These are phyloP conservation scores for Pelagophyceae sp. DNA, from an alignment of 352 stramenopile genomes.

Conservation along the genomic window DNA sequence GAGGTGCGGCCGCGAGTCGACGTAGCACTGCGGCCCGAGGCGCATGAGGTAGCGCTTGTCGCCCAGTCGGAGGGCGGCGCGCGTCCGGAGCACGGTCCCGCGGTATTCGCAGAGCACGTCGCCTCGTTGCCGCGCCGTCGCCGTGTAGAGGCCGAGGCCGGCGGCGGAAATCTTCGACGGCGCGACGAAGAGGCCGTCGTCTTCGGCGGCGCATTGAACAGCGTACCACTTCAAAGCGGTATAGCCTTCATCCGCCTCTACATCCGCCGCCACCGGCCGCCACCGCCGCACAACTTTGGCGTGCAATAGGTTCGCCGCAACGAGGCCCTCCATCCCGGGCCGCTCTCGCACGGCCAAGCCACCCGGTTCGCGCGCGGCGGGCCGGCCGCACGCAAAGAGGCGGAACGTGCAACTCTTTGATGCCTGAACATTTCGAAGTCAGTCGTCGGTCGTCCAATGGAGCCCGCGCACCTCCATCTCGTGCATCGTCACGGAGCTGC, in stretches of 20 bases:
- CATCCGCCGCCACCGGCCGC: neutral
- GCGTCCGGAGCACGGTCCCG: neutral
- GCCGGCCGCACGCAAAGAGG: neutral
- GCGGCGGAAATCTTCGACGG: neutral
- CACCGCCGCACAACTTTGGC: neutral
- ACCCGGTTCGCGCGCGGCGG: neutral
- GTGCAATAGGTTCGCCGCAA: neutral
- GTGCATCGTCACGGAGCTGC: neutral
- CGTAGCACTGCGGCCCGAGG: conserved; percentile 54
- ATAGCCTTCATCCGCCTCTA: too few relatives aligned
- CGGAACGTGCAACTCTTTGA: neutral
- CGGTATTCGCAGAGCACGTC: neutral
- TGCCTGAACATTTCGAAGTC: neutral
- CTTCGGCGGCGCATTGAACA: neutral
- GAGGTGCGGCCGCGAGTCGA: conserved; percentile 48
- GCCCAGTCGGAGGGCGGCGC: neutral
- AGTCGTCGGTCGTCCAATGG: neutral
- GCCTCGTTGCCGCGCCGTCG: neutral
- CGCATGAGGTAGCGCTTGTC: conserved; percentile 59
- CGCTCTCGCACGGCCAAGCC: neutral
- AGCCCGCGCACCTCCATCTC: neutral
- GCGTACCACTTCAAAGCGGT: too few relatives aligned
- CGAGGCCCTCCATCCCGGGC: neutral
- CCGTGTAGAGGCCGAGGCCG: conserved; percentile 9
- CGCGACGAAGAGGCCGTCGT: neutral